Evolutionary conservation across 2,329 filamentous ascomycete genomes (phyloP), one percentile per base, ranked within the genome.

Genomic region (Trichoderma guizhouense): DNA sequence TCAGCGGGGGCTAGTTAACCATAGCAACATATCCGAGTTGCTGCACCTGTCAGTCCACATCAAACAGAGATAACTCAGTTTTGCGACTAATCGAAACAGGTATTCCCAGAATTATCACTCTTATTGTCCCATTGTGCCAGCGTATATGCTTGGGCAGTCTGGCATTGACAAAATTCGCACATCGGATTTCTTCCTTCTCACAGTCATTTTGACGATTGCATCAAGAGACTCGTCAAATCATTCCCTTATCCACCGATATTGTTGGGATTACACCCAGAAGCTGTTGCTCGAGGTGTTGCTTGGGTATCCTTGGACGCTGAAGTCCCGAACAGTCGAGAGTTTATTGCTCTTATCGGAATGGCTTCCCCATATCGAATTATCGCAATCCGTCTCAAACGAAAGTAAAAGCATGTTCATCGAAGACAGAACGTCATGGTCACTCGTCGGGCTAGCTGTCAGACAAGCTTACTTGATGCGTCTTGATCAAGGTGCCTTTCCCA

Each of bases 121-220:
- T 39, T 68, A 68, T 14, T 68, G 51, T 26, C 65, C 65, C 2
- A 68, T 68, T 60, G 65, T 68, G 6, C 65, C 65, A 7, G 30
- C 6, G 21, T 66, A 66, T 14, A 66, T 66, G 43, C 30, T 66
- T 36, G 63, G 63, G 18, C 63, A 47, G 24, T 24, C 26, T n/a
- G 65, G 34, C 7, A 60, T 60, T 43, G 65, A 60, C 6, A 47
- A 60, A 3, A 47, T 68, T 32, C 34, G 12, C 36, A 39, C 14
- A 6, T 21, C 53, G 1, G 65, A 68, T 32, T 68, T 47, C 26
- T 60, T 68, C 14, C 65, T 68, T 30, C 53, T 68, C 1, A 68
- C 65, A 43, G 55, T 68, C 12, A 47, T 68, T 3, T 7, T 60
- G 5, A 68, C 65, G 7, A 68, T 68, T 32, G 53, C 65, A 7